A percentile compares a stretch with the other conserved stretches of the same genome.
phyloP scores from a whole-genome alignment of 2,329 filamentous ascomycete species.

The Ophiocordyceps australis region DNA sequence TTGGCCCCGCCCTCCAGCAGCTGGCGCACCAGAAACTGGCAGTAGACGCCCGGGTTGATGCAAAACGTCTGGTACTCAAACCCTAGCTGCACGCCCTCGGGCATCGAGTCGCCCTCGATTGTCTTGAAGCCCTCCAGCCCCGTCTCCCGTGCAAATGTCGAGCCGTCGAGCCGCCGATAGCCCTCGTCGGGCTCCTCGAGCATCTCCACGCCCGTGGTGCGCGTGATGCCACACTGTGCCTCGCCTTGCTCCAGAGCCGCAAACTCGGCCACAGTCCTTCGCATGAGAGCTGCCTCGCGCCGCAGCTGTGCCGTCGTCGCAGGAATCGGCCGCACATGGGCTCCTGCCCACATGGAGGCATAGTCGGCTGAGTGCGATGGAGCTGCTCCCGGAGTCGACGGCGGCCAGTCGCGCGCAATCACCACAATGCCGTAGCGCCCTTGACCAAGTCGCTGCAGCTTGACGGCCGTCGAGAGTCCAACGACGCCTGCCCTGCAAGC shows the following conservation, averaged over 20 bases:
- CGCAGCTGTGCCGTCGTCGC: constrained; percentile 12
- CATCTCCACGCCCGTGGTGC: constrained; percentile 30
- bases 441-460: constrained; percentile 14
- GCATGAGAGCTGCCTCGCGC: constrained; percentile 14
- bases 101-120: constrained; percentile 17
- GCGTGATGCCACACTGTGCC: constrained; percentile 24
- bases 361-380: constrained; percentile 19
- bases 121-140: constrained; percentile 10
- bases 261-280: constrained; percentile 9
- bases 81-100: constrained; percentile 22
- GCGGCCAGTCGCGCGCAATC: constrained; percentile 16
- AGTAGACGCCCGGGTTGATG: constrained; percentile 35
- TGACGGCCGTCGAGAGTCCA: constrained; percentile 28
- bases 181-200: constrained; percentile 23
- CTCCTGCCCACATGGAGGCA: constrained; percentile 38
- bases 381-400: constrained; percentile 12
- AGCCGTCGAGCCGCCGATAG: constrained; percentile 15
- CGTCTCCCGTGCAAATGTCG: constrained; percentile 9
- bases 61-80: constrained; percentile 35
- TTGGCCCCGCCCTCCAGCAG: constrained; percentile 13
- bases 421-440: constrained; percentile 8
- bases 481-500: constrained; percentile 36
- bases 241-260: constrained; percentile 6
- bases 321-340: constrained; percentile 34
- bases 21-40: constrained; percentile 14